phyloP scores from a whole-genome alignment of 768 basidiomycete genomes.

The Rhodosporidiobolus odoratus region DNA sequence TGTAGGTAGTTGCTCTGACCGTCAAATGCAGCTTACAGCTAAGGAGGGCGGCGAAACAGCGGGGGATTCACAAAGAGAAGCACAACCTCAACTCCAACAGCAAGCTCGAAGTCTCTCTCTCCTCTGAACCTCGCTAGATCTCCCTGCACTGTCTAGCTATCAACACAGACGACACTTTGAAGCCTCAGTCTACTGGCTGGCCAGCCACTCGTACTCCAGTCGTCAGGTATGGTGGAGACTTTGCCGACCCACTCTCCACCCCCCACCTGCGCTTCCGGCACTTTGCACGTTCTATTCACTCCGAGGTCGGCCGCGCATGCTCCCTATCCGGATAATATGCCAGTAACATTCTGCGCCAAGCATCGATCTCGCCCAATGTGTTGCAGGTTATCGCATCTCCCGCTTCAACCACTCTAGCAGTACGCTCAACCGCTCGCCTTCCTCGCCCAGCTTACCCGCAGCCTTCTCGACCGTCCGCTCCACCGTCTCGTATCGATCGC shows the following conservation, averaged over 20 bases:
- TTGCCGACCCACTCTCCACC: too few species aligned
- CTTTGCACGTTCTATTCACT: too few species aligned
- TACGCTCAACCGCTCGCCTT: background rate
- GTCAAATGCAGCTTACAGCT: background rate
- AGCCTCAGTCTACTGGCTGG: too few species aligned
- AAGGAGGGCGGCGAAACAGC: background rate
- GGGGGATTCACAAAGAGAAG: background rate
- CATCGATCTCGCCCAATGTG: too few species aligned
- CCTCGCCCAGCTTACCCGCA: background rate
- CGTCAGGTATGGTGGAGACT: too few species aligned
- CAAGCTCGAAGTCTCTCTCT: background rate
- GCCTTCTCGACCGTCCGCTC: conserved; percentile 8
- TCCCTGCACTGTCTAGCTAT: background rate
- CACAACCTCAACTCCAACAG: background rate
- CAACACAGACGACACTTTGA: too few species aligned
- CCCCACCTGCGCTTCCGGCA: too few species aligned
- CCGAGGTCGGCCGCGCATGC: too few species aligned
- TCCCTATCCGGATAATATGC: too few species aligned
- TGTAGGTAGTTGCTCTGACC: background rate
- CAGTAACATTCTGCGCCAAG: too few species aligned
- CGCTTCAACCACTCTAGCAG: conserved; percentile 32
- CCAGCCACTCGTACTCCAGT: too few species aligned
- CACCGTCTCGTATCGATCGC: conserved; percentile 35
- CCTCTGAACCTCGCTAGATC: background rate
- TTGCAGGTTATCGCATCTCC: conserved; percentile 34